Evolutionary conservation across 139 green algal genomes (phyloP).

Genomic region (Picochlorum sp.): DNA sequence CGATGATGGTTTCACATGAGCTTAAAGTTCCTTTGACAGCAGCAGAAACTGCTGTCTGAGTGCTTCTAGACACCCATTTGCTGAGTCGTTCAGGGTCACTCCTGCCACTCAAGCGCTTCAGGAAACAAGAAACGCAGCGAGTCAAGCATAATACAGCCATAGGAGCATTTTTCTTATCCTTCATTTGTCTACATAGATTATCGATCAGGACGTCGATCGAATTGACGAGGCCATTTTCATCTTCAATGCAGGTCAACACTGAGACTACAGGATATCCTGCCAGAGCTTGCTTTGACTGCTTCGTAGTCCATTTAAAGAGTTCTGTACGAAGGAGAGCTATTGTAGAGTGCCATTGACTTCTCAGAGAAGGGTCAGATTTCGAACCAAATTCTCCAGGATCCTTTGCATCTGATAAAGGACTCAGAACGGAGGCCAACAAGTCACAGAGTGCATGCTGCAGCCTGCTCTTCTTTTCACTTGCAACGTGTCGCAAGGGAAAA

Average conservation of each 20-base stretch:
- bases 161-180: conserved; percentile 16
- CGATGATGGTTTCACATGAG: conserved; percentile 39
- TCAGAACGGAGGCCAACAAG: conserved; percentile 65
- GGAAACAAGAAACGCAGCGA: conserved; percentile 25
- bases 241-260: conserved; percentile 65
- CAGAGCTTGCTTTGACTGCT: conserved; percentile 62
- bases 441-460: conserved; percentile 57
- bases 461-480: conserved; percentile 72
- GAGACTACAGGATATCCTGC: conserved; percentile 57
- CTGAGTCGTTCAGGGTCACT: conserved; percentile 15
- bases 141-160: conserved; percentile 28
- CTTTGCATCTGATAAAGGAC: conserved; percentile 33
- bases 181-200: conserved; percentile 52
- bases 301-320: conserved; percentile 52
- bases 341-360: conserved; percentile 29
- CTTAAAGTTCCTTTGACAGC: conserved; percentile 43
- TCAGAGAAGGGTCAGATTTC: conserved; percentile 2
- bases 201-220: conserved; percentile 52
- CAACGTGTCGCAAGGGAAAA: conserved; percentile 59
- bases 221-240: conserved; percentile 34
- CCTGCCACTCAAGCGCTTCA: conserved; percentile 8
- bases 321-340: conserved; percentile 44
- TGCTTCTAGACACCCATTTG: conserved; percentile 47
- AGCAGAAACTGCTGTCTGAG: conserved; percentile 35
- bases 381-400: conserved; percentile 22